phyloP scores from a whole-genome alignment of 768 basidiomycete genomes.

The Cystobasidium onofrii region DNA sequence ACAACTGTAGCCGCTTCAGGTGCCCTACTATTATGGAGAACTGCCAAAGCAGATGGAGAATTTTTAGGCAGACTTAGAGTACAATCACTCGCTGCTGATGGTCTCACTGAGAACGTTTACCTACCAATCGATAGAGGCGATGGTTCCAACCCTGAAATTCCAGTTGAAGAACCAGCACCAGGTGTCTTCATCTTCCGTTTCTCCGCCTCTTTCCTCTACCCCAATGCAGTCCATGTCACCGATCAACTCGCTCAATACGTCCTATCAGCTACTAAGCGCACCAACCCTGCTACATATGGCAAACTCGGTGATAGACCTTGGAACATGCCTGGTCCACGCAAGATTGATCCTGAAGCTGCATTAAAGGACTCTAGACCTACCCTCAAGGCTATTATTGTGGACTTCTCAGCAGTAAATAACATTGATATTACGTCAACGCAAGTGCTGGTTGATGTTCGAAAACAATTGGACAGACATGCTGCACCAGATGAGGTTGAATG shows the following conservation, averaged over 20 bases:
- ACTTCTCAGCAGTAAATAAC: conserved; percentile 75
- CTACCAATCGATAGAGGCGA: conserved; percentile 57
- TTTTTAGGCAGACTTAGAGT: conserved; percentile 82
- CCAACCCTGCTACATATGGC: conserved; percentile 62
- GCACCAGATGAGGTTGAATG: conserved; percentile 56
- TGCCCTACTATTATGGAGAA: conserved; percentile 69
- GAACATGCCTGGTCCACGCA: conserved; percentile 58
- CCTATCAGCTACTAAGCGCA: conserved; percentile 65
- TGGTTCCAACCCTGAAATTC: conserved; percentile 61
- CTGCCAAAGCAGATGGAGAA: conserved; percentile 77
- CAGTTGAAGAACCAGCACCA: conserved; percentile 67
- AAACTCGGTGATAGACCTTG: conserved; percentile 69
- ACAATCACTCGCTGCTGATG: conserved; percentile 45
- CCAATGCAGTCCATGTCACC: conserved; percentile 63
- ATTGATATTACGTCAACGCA: conserved; percentile 89
- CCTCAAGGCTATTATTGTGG: conserved; percentile 78
- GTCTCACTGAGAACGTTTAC: conserved; percentile 59
- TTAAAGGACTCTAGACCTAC: conserved; percentile 55
- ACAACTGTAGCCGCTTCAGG: conserved; percentile 61
- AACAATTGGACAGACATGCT: conserved; percentile 78
- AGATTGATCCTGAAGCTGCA: conserved; percentile 33
- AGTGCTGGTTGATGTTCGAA: conserved; percentile 77
- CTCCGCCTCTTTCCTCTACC: conserved; percentile 81
- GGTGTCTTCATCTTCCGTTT: conserved; percentile 86
- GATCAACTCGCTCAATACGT: conserved; percentile 70